Conservation (phyloP, 23 red algal genomes). For the Gracilaria domingensis region DNA sequence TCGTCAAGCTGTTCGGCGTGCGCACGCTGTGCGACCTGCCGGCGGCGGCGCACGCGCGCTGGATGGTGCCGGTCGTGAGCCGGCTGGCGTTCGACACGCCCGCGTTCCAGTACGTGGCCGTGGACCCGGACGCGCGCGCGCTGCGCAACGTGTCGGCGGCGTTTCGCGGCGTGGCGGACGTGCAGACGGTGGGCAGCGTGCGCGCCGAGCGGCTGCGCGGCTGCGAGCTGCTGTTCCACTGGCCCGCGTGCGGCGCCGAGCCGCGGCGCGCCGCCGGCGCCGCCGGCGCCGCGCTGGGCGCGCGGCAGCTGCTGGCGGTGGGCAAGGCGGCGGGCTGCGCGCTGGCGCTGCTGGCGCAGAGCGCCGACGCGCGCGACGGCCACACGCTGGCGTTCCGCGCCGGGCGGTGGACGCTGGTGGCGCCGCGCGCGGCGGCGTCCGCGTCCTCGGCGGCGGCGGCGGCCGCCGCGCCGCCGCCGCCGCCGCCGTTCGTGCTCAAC, state of each 20-base stretch:
- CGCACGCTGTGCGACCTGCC: conserved; percentile 29
- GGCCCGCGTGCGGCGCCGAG: conserved; percentile 28
- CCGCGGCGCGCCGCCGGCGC: neutral
- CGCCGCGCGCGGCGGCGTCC: no score
- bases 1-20: conserved; percentile 58
- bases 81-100: conserved; percentile 45
- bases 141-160: neutral
- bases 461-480: neutral
- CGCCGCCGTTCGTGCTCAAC: conserved; percentile 48
- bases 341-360: conserved; percentile 34
- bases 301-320: neutral
- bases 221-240: conserved; percentile 47
- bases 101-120: conserved; percentile 24
- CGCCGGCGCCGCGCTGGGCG: neutral
- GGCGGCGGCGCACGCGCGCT: conserved; percentile 24
- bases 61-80: conserved; percentile 18
- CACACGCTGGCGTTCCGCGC: conserved; percentile 33
- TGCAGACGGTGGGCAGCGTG: neutral
- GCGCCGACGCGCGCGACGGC: neutral
- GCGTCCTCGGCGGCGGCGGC: no score
- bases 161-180: conserved; percentile 23
- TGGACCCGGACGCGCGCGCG: neutral
- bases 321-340: conserved; percentile 19
- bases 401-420: conserved; percentile 37
- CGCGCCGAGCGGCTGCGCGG: neutral